A percentile compares a stretch with the other conserved stretches of the same genome.
These are phyloP conservation scores for Pterocarpus macrocarpus DNA, from an alignment of 306 rosid genomes.

Conservation along the genomic window DNA sequence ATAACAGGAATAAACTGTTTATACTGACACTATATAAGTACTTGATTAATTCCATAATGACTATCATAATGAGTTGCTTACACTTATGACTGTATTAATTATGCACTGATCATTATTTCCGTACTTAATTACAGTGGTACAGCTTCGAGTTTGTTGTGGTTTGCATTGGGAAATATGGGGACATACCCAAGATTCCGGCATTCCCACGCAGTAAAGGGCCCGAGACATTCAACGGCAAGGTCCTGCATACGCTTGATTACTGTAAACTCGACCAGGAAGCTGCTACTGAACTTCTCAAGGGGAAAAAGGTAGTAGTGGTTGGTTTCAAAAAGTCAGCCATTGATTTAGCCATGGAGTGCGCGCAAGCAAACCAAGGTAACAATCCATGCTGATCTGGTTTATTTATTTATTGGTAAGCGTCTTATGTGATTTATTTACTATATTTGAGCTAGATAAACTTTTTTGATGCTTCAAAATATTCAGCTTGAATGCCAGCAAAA, in stretches of 20 bases:
- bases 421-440: no score
- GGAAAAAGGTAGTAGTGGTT: slow-evolving; percentile 71
- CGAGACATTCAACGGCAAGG: slow-evolving; percentile 68
- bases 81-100: background rate
- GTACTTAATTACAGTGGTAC: slow-evolving; percentile 62
- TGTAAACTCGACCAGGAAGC: slow-evolving; percentile 73
- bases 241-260: slow-evolving; percentile 73
- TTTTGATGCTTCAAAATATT: background rate
- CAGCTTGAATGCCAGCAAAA: background rate
- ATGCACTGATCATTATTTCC: background rate
- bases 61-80: no score
- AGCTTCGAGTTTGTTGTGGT: slow-evolving; percentile 73
- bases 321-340: slow-evolving; percentile 84
- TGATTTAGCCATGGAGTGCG: slow-evolving; percentile 84
- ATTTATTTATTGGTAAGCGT: no score
- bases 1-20: no score
- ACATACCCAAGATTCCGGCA: slow-evolving; percentile 60
- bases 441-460: background rate
- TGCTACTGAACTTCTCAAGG: slow-evolving; percentile 65
- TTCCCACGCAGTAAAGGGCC: slow-evolving; percentile 63
- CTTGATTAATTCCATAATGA: no score
- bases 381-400: background rate
- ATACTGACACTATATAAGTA: no score
- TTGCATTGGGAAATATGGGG: slow-evolving; percentile 81
- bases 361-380: slow-evolving; percentile 77